phyloP scores from a whole-genome alignment of 805 yeast species.

The Metschnikowia similis region DNA sequence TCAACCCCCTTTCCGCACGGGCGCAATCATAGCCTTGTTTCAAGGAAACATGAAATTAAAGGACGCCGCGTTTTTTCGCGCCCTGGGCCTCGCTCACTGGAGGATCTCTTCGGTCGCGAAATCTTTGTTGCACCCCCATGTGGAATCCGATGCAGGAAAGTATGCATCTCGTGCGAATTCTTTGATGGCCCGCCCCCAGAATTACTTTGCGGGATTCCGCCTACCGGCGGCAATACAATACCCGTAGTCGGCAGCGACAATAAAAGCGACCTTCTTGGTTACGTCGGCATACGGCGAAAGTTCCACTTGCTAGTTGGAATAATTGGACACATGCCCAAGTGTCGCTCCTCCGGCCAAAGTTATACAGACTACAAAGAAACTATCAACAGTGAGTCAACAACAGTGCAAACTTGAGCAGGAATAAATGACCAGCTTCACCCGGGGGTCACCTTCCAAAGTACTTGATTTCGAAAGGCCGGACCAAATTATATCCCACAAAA shows the following conservation, averaged over 20 bases:
- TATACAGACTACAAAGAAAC: background rate
- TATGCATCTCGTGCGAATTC: too few relatives aligned
- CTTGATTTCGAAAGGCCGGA: slow-evolving; percentile 29
- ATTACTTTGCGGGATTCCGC: too few relatives aligned
- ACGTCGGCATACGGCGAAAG: background rate
- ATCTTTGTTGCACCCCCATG: too few relatives aligned
- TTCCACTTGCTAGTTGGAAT: background rate
- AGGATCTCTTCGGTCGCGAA: too few relatives aligned
- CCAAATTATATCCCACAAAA: slow-evolving; percentile 24
- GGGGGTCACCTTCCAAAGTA: slow-evolving; percentile 14
- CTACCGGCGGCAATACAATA: too few relatives aligned
- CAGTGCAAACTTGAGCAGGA: background rate
- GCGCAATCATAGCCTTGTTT: too few relatives aligned
- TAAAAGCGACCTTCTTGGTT: too few relatives aligned
- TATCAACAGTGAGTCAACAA: background rate
- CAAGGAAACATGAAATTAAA: too few relatives aligned
- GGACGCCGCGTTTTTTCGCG: background rate
- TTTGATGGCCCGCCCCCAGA: too few relatives aligned
- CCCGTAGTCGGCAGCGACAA: too few relatives aligned
- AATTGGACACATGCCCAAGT: background rate
- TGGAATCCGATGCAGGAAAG: too few relatives aligned
- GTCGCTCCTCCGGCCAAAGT: background rate
- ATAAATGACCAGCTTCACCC: background rate
- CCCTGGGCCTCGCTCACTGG: background rate
- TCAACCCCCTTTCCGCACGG: too few relatives aligned